Evolutionary conservation across 2,329 filamentous ascomycete genomes (phyloP).

Genomic region (Claviceps paspali): DNA sequence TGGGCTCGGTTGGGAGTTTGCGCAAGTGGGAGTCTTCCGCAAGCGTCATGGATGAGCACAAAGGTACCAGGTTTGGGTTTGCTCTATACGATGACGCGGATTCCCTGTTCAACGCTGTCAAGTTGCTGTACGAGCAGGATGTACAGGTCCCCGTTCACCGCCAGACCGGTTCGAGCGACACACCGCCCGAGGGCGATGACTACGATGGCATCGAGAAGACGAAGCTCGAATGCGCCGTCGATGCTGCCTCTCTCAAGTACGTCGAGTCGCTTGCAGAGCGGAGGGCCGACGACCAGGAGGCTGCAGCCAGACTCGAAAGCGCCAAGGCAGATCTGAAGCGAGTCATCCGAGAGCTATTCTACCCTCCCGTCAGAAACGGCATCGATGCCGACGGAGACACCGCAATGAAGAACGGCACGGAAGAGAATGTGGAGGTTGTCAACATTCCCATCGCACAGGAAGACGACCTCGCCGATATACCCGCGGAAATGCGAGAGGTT

Average conservation of each 20-base stretch:
- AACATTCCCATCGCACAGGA: conserved; percentile 79
- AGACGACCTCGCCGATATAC: conserved; percentile 90
- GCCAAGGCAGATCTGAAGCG: conserved; percentile 53
- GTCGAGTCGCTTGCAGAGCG: conserved; percentile 65
- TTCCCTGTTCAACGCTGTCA: conserved; percentile 70
- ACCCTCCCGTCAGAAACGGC: conserved; percentile 35
- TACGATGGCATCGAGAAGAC: conserved; percentile 50
- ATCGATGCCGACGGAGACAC: conserved; percentile 52
- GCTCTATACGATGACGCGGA: conserved; percentile 89
- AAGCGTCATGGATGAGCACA: conserved; percentile 46
- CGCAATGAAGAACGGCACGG: conserved; percentile 50
- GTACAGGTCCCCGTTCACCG: conserved; percentile 71
- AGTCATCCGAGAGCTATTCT: conserved; percentile 56
- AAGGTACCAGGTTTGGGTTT: conserved; percentile 81
- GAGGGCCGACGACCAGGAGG: conserved; percentile 45
- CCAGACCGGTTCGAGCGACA: conserved; percentile 38
- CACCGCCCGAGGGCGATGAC: conserved; percentile 24
- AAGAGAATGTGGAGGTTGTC: conserved; percentile 64
- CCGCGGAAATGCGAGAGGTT: conserved; percentile 87
- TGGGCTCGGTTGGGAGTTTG: conserved; percentile 62
- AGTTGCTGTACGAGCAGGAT: conserved; percentile 67
- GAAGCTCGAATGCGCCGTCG: conserved; percentile 58
- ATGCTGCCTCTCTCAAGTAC: conserved; percentile 70
- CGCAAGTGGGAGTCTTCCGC: conserved; percentile 72
- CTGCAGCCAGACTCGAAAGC: conserved; percentile 53